Evolutionary conservation across 2,329 filamentous ascomycete genomes (phyloP).

Genomic region (Triangularia setosa): DNA sequence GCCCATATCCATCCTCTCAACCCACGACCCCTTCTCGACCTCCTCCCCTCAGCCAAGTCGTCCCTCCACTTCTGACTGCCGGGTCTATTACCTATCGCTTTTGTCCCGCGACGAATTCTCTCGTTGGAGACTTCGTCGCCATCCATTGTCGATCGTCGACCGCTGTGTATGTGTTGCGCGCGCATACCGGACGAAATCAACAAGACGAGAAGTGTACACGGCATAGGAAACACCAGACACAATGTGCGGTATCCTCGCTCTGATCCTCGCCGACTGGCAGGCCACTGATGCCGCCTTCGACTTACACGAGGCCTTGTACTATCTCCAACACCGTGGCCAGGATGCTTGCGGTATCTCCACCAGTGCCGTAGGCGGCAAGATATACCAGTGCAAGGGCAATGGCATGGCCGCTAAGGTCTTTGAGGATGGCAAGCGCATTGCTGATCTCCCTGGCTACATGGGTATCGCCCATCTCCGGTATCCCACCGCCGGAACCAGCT

Average conservation of each 20-base stretch:
- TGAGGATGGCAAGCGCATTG: conserved; percentile 68
- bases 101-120: neutral
- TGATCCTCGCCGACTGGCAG: conserved; percentile 50
- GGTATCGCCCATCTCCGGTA: conserved; percentile 84
- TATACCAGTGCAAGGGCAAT: conserved; percentile 87
- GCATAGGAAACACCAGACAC: conserved; percentile 8
- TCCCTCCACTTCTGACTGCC: neutral
- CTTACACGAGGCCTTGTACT: conserved; percentile 68
- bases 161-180: neutral
- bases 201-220: neutral
- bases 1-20: neutral
- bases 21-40: neutral
- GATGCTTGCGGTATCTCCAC: conserved; percentile 85
- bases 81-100: neutral
- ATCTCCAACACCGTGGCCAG: conserved; percentile 70
- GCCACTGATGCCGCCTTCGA: conserved; percentile 54
- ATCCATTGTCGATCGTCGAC: neutral
- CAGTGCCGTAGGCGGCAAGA: conserved; percentile 66
- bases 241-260: conserved; percentile 61
- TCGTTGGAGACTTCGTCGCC: neutral
- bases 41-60: neutral
- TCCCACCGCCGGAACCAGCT: conserved; percentile 79
- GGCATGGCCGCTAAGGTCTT: conserved; percentile 86
- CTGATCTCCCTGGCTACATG: conserved; percentile 79
- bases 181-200: neutral